Evolutionary conservation across 1,284 basidiomycete genomes (phyloP).

Genomic region (Marasmius sp.): DNA sequence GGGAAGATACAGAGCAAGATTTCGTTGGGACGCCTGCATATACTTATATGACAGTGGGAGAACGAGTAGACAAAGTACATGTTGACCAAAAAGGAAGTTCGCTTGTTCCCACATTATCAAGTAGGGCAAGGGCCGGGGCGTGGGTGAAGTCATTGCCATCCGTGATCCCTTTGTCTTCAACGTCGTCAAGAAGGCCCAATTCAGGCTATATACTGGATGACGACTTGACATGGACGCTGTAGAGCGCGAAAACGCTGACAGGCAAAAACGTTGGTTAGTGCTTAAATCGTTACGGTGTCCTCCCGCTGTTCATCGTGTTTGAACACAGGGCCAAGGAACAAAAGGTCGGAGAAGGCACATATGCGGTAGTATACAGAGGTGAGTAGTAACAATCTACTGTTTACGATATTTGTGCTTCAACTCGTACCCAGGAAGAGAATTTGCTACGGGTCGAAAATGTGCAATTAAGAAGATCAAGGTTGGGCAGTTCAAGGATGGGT

Average conservation of each 20-base stretch:
- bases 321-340: slow-evolving; percentile 73
- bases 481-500: slow-evolving; percentile 94
- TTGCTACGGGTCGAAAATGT: slow-evolving; percentile 71
- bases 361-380: slow-evolving; percentile 97
- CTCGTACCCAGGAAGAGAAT: slow-evolving; percentile 56
- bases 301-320: background rate
- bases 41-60: background rate
- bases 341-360: slow-evolving; percentile 95
- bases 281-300: background rate
- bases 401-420: background rate
- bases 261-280: slow-evolving; percentile 6
- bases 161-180: background rate
- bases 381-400: slow-evolving; percentile 16
- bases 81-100: background rate
- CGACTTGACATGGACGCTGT: slow-evolving; percentile 2
- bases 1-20: background rate
- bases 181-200: background rate
- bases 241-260: slow-evolving; percentile 1
- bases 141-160: background rate
- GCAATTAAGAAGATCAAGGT: slow-evolving; percentile 99
- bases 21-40: background rate
- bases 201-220: background rate
- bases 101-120: background rate
- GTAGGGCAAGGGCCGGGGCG: background rate
- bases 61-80: background rate